These are phyloP conservation scores for Colletotrichum lentis DNA, from an alignment of 2,329 filamentous ascomycete genomes.

Conservation along the genomic window DNA sequence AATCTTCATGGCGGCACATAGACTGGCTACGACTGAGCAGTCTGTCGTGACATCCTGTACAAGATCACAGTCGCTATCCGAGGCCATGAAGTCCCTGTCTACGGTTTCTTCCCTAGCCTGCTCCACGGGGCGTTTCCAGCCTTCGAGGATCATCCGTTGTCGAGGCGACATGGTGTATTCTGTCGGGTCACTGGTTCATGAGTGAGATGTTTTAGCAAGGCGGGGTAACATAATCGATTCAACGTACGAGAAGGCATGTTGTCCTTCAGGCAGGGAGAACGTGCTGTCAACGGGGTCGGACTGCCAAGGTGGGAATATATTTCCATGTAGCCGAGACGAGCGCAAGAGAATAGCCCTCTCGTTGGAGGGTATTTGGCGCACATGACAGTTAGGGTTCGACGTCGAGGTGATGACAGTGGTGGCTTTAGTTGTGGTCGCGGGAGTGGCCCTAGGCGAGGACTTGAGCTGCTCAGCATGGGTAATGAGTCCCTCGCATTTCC, in stretches of 20 bases:
- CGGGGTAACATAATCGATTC: neutral
- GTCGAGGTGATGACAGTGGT: conserved; percentile 5
- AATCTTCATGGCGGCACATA: conserved; percentile 81
- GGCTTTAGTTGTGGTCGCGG: conserved; percentile 42
- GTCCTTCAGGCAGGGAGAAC: conserved; percentile 65
- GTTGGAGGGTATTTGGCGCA: conserved; percentile 68
- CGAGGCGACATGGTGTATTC: conserved; percentile 76
- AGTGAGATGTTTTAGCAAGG: conserved; percentile 34
- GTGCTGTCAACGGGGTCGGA: conserved; percentile 65
- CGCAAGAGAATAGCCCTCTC: conserved; percentile 81
- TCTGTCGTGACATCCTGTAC: conserved; percentile 96
- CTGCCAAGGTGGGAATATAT: conserved; percentile 87
- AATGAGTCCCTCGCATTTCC: conserved; percentile 75
- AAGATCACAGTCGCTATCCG: conserved; percentile 73
- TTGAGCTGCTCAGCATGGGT: conserved; percentile 81
- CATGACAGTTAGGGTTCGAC: conserved; percentile 44
- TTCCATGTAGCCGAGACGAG: conserved; percentile 82
- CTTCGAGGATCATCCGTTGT: conserved; percentile 79
- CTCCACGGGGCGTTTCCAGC: conserved; percentile 82
- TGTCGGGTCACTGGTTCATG: conserved; percentile 67
- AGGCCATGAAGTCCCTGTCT: conserved; percentile 62
- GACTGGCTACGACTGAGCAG: conserved; percentile 94
- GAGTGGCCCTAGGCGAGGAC: conserved; percentile 18
- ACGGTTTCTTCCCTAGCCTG: conserved; percentile 57
- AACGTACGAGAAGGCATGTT: conserved; percentile 69